Evolutionary conservation across 2,329 filamentous ascomycete species (phyloP), one percentile per base, ranked within the genome.

Genomic region (Colletotrichum noveboracense): DNA sequence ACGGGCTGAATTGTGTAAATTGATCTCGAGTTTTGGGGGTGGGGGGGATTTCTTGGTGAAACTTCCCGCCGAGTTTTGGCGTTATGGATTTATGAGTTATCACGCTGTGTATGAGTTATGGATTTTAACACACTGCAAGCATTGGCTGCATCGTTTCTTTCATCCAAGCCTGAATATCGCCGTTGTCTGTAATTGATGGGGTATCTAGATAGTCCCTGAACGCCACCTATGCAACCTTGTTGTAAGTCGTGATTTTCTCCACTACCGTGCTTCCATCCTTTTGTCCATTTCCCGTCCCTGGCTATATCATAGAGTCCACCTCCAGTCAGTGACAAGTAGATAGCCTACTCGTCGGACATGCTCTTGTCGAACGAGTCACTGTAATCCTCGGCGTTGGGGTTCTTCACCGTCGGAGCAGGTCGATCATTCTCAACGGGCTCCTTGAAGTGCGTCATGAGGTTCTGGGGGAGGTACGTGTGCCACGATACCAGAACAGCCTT

Each of bases 371-470:
- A 34, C 18, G 58, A 64, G 16, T 70, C 36, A 55, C 55, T 60
- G 34, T 65, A 67, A 18, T 24, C 56, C 13, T 38, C 58, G 14
- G 60, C 61, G 13, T 64, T 81, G 3, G 79, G 82, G 66, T 88
- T 79, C 13, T 86, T 79, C 4, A 88, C 83, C 2, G 88, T 90
- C 5, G 86, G 88, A 3, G 87, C 84, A 5, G 87, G 86, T 1
- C 89, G 86, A 16, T 87, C 83, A 32, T 86, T 86, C 1, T 79
- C 79, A 4, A 81, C 80, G 0, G 93, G 93, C 28, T 89, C 84
- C 82, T 92, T 94, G 89, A 91, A 96, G 21, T 88, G 83, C 26
- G 88, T 79, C 93, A 96, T 94, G 78, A 94, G 85, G 78, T 93
- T 91, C 81, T 96, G 95, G 1, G 91, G 89, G 30, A 96, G 85